Conservation (phyloP, 768 basidiomycete species). For the Leccinum truebloodii region DNA sequence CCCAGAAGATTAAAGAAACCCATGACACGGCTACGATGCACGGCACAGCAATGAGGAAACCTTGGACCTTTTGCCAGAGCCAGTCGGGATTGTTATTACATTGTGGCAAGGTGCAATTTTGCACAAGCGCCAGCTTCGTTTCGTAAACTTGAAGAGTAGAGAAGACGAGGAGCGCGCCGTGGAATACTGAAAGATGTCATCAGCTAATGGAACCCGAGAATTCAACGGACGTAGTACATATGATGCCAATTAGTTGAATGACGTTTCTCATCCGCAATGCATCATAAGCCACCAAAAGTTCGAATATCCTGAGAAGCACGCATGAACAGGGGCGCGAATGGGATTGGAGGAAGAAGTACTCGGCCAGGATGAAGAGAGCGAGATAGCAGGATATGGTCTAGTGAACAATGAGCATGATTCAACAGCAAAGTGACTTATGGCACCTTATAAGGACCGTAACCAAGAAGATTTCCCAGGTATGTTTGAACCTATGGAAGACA, state of each 20-base stretch:
- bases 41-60: constrained; percentile 73
- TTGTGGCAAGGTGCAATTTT: constrained; percentile 38
- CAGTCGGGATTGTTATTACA: constrained; percentile 45
- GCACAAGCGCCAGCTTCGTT: constrained; percentile 58
- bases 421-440: not conserved
- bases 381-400: constrained; percentile 85
- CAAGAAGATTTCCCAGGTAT: constrained; percentile 12
- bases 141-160: constrained; percentile 77
- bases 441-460: constrained; percentile 41
- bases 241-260: constrained; percentile 75
- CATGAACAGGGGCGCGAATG: constrained; percentile 1
- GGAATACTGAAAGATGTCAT: constrained; percentile 51
- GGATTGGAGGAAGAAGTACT: constrained; percentile 46
- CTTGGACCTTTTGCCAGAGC: constrained; percentile 59
- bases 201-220: constrained; percentile 4
- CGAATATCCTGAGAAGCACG: constrained; percentile 60
- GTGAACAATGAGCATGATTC: constrained; percentile 13
- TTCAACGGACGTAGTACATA: constrained; percentile 46
- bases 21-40: constrained; percentile 67
- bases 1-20: constrained; percentile 66
- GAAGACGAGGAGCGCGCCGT: constrained; percentile 70
- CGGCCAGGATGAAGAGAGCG: constrained; percentile 79
- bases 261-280: constrained; percentile 78
- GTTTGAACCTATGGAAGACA: constrained; percentile 48
- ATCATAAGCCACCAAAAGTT: constrained; percentile 78